Conservation (phyloP, 345 rosid species). For the Acer yangbiense region DNA sequence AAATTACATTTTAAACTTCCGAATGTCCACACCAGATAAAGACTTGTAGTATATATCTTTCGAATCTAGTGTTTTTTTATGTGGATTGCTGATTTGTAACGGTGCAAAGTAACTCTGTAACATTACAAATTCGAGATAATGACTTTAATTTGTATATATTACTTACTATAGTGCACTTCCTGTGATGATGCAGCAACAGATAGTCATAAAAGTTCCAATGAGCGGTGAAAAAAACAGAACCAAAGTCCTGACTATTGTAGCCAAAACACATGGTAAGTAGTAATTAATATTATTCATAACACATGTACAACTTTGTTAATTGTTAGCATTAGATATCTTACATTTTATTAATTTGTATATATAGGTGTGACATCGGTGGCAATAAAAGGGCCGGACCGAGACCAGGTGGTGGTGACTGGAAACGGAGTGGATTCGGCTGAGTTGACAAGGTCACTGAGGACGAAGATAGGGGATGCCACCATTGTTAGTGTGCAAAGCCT, state of each 20-base stretch:
- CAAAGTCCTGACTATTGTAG: conserved; percentile 32
- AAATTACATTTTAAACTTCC: too few relatives aligned
- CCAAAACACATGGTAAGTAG: conserved; percentile 11
- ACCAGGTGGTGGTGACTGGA: conserved; percentile 8
- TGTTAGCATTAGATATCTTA: too few relatives aligned
- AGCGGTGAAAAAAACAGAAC: conserved; percentile 19
- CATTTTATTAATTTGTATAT: background rate
- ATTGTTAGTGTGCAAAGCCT: conserved; percentile 13
- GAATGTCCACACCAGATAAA: too few relatives aligned
- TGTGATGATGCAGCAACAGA: conserved; percentile 26
- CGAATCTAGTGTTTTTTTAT: too few relatives aligned
- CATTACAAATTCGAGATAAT: too few relatives aligned
- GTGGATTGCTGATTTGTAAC: too few relatives aligned
- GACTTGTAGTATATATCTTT: too few relatives aligned
- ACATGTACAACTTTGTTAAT: background rate
- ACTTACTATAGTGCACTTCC: background rate
- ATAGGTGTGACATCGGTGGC: background rate
- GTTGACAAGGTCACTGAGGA: background rate
- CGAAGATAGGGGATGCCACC: background rate
- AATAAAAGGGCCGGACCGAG: conserved; percentile 7
- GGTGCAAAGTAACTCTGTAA: too few relatives aligned
- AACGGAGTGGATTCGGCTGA: conserved; percentile 16
- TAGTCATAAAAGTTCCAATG: conserved; percentile 30
- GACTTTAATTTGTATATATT: background rate
- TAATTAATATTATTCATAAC: too few relatives aligned